Conservation (phyloP, 2,329 filamentous ascomycete genomes). For the Colletotrichum liriopes region DNA sequence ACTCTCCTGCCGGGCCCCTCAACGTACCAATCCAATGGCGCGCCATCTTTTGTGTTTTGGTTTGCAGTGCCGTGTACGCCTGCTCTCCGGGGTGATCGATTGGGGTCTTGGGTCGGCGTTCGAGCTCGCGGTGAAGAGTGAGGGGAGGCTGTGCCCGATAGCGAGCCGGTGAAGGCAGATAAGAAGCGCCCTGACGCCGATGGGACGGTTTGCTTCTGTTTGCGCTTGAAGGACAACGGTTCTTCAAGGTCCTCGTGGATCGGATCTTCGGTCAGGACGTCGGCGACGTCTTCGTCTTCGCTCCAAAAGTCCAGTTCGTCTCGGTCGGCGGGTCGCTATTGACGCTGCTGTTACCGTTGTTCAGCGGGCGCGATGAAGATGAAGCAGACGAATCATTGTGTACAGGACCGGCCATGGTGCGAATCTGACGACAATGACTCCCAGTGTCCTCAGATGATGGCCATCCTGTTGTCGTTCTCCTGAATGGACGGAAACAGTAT, state of each 20-base stretch:
- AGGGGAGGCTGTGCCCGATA: constrained; percentile 45
- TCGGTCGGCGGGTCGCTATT: constrained; percentile 54
- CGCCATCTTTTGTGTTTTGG: constrained; percentile 60
- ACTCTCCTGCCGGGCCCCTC: constrained; percentile 92
- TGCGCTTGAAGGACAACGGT: constrained; percentile 80
- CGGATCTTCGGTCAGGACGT: constrained; percentile 70
- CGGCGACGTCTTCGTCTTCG: constrained; percentile 56
- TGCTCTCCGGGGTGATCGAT: constrained; percentile 38
- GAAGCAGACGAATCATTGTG: constrained; percentile 54
- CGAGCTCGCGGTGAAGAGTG: constrained; percentile 38
- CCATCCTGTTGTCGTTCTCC: constrained; percentile 54
- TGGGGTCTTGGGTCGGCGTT: constrained; percentile 44
- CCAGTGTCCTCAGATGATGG: constrained; percentile 34
- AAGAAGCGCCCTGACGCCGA: constrained; percentile 65
- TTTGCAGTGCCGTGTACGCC: constrained; percentile 41
- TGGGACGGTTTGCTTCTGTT: constrained; percentile 67
- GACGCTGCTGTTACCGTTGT: constrained; percentile 41
- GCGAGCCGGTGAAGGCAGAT: constrained; percentile 62
- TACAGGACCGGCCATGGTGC: constrained; percentile 59
- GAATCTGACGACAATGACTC: constrained; percentile 45
- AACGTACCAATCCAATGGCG: constrained; percentile 84
- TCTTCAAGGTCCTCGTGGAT: constrained; percentile 65
- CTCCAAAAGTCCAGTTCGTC: constrained; percentile 64
- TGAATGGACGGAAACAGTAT: constrained; percentile 2
- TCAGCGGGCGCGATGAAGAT: constrained; percentile 51